Evolutionary conservation across 2,329 filamentous ascomycete genomes (phyloP).

Genomic region (Claviceps pusilla): DNA sequence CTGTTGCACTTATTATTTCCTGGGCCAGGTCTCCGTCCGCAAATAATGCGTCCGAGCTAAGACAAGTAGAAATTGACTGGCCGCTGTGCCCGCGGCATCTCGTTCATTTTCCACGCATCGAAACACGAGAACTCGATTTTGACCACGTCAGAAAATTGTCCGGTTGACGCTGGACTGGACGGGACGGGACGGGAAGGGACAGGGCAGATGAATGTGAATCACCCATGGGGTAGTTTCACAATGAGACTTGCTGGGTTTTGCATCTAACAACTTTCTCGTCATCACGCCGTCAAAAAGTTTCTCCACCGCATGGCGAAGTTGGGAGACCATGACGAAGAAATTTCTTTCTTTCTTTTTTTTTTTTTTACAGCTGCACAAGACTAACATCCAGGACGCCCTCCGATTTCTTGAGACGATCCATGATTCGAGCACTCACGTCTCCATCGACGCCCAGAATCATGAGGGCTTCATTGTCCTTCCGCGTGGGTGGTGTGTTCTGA

Average conservation of each 20-base stretch:
- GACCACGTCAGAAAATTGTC: neutral
- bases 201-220: neutral
- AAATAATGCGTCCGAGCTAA: neutral
- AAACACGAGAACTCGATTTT: too few species aligned
- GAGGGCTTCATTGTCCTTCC: conserved; percentile 48
- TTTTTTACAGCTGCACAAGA: conserved; percentile 28
- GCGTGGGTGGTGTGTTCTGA: conserved; percentile 8
- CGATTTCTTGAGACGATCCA: conserved; percentile 31
- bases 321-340: too few species aligned
- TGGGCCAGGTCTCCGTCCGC: neutral
- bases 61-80: too few species aligned
- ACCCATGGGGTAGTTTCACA: neutral
- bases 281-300: neutral
- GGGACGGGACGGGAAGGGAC: neutral
- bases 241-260: neutral
- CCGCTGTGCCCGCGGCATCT: too few species aligned
- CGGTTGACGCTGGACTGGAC: neutral
- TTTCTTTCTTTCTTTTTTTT: too few species aligned
- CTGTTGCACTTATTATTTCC: neutral
- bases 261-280: neutral
- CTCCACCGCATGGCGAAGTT: too few species aligned
- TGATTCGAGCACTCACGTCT: conserved; percentile 41
- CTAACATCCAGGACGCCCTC: conserved; percentile 43
- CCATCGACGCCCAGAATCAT: conserved; percentile 69
- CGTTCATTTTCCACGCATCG: neutral